Base-by-base conservation (phyloP, 2,329 filamentous ascomycete genomes). In the Fusarium luffae region DNA sequence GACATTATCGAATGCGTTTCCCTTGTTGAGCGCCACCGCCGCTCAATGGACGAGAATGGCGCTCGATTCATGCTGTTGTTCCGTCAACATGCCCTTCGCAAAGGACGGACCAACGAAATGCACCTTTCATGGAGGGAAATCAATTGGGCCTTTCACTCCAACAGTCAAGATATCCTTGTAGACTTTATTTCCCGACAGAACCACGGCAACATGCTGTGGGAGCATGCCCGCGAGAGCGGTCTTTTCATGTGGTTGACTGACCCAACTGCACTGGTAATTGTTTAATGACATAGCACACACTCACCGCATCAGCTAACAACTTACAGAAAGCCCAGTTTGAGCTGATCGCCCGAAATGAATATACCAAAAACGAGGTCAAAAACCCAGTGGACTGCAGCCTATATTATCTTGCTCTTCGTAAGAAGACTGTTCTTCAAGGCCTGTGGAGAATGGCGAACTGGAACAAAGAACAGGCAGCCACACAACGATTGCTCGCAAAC, bases 231-330 rank as follows among this genome's bases (percentile, higher is more conserved):
- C 48, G 92, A 97, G 77, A 93, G 92, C 70, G 96, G 96, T 13
- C 86, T 98, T 58, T 98, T 97, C 76, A 95, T 98, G 90, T 99
- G 96, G 95, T 85, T 99, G 68, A 88, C 89, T 1, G 94, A 98
- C 78, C 80, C 85, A 19, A 87, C 86, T 57, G 90, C 93, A 23
- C 83, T 98, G 77, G 93, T 96, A 85, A 54, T 41, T n/a, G 13
- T 27, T 27, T 28, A 23, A 13, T 16, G 23, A 27, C 11, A 9
- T 18, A 14, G 16, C 7, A 13, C 18, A 40, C 11, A 28, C 30
- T 25, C 10, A 4, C n/a, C 10, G 21, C 12, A 13, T 34, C 28
- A 47, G 68, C 66, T 70, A 41, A 73, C 51, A 37, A 30, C 23
- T 23, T 7, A 23, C 62, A 81, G 78, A 79, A 76, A 68, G 80